Conservation (phyloP, 441 rosid genomes). For the Populus hybrid region DNA sequence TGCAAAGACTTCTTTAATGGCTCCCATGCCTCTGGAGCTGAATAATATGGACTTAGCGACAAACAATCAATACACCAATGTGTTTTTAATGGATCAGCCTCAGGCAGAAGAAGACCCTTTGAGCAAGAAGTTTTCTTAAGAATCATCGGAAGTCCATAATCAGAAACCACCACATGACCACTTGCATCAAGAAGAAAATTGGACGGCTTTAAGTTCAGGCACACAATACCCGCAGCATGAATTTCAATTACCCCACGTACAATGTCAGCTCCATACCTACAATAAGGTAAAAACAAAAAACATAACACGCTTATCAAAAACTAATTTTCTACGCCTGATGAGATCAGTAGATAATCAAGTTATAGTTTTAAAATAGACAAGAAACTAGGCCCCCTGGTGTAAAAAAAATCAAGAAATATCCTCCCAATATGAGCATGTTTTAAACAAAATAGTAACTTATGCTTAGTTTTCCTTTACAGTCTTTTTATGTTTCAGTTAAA, state of each 20-base stretch:
- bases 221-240: conserved; percentile 96
- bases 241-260: conserved; percentile 97
- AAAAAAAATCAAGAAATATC: neutral
- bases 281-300: neutral
- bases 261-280: conserved; percentile 77
- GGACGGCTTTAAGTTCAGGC: conserved; percentile 95
- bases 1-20: conserved; percentile 86
- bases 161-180: conserved; percentile 95
- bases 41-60: conserved; percentile 84
- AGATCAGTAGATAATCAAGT: neutral
- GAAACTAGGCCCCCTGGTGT: neutral
- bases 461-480: neutral
- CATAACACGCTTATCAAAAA: neutral
- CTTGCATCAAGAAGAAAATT: conserved; percentile 82
- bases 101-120: conserved; percentile 51
- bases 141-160: conserved; percentile 87
- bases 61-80: conserved; percentile 89
- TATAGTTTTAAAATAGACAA: neutral
- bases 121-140: conserved; percentile 85
- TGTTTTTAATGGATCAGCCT: conserved; percentile 60
- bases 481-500: neutral
- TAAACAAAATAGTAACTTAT: neutral
- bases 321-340: neutral
- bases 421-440: neutral
- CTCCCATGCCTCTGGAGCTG: conserved; percentile 99